Evolutionary conservation across 164 flowering plant species (phyloP).

Genomic region (Berberis vulgaris): DNA sequence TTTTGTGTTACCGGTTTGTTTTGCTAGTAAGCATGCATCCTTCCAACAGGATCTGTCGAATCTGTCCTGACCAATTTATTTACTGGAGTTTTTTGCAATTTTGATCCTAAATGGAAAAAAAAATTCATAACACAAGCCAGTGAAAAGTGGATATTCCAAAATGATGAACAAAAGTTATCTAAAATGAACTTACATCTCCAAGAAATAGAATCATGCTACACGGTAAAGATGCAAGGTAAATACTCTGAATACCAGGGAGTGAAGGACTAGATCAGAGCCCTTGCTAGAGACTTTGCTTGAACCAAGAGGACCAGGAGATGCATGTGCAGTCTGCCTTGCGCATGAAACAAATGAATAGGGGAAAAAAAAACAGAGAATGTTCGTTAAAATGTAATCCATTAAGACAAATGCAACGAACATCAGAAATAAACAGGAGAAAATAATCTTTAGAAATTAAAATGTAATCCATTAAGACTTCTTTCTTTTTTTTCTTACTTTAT

Average conservation of each 20-base stretch:
- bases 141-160: background rate
- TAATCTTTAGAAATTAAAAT: no score
- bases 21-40: slow-evolving; percentile 84
- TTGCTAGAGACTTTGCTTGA: slow-evolving; percentile 27
- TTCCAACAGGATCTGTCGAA: slow-evolving; percentile 83
- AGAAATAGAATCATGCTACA: slow-evolving; percentile 1
- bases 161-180: background rate
- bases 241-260: slow-evolving; percentile 37
- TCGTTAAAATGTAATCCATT: background rate
- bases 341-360: slow-evolving; percentile 8
- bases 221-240: background rate
- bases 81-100: slow-evolving; percentile 67
- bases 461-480: background rate
- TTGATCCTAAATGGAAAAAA: slow-evolving; percentile 24
- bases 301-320: slow-evolving; percentile 26
- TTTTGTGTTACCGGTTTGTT: slow-evolving; percentile 28
- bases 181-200: background rate
- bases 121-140: slow-evolving; percentile 1
- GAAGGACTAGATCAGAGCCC: slow-evolving; percentile 26
- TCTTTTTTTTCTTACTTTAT: no score
- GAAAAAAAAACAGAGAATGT: slow-evolving; percentile 1
- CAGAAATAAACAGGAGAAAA: background rate
- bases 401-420: background rate
- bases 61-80: slow-evolving; percentile 86
- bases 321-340: slow-evolving; percentile 35